A percentile compares a stretch with the other conserved stretches of the same genome.
Conservation (phyloP, 2,329 filamentous ascomycete genomes). For the Fusarium incarnatum region DNA sequence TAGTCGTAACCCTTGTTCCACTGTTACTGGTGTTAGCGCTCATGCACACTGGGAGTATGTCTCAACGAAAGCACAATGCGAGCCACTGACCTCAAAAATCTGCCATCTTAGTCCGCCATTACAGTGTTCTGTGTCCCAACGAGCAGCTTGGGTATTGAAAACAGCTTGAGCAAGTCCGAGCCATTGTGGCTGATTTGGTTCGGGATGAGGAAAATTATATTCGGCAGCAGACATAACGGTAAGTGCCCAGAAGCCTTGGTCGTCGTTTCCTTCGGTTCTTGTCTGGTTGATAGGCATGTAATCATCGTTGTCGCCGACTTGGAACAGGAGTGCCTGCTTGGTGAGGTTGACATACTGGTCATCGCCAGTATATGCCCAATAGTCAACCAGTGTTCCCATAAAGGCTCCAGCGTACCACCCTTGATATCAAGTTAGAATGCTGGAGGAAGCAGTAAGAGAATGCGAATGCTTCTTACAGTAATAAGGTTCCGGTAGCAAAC, state of each 20-base stretch:
- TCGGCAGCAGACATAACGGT: constrained; percentile 78
- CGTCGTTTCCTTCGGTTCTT: constrained; percentile 76
- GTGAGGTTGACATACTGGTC: constrained; percentile 75
- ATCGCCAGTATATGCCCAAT: constrained; percentile 87
- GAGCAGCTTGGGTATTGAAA: constrained; percentile 80
- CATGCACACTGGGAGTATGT: neutral
- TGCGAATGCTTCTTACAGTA: constrained; percentile 59
- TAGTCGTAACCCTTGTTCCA: constrained; percentile 87
- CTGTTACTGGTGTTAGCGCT: constrained; percentile 13
- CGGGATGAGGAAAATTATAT: constrained; percentile 72
- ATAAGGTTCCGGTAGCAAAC: constrained; percentile 64
- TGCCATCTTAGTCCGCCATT: constrained; percentile 86
- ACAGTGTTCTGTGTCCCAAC: constrained; percentile 78
- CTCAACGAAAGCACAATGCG: neutral
- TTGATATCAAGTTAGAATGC: constrained; percentile 42
- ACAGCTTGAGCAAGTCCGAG: constrained; percentile 80
- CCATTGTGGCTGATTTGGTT: constrained; percentile 70
- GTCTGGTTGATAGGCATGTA: constrained; percentile 84
- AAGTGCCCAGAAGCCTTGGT: constrained; percentile 80
- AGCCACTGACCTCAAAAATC: constrained; percentile 69
- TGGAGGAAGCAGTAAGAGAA: neutral
- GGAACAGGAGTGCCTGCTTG: constrained; percentile 76
- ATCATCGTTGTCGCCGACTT: constrained; percentile 77
- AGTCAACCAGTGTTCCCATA: constrained; percentile 78
- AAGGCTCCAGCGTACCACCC: constrained; percentile 82